phyloP scores from a whole-genome alignment of 2,329 filamentous ascomycete genomes.

The Amylocarpus encephaloides region DNA sequence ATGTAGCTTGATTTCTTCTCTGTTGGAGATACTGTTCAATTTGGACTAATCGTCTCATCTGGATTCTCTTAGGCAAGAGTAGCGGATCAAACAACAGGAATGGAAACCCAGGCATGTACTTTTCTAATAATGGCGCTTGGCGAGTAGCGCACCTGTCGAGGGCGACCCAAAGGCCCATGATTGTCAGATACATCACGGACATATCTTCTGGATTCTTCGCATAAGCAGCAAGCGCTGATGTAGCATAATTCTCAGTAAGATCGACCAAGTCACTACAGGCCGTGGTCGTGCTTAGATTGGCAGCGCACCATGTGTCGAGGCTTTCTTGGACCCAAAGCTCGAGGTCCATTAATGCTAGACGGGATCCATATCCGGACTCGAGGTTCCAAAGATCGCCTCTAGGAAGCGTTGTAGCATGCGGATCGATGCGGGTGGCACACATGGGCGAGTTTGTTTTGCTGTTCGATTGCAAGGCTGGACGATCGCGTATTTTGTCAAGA shows the following conservation, averaged over 20 bases:
- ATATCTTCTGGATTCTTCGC: not conserved
- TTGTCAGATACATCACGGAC: not conserved
- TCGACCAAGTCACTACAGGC: not conserved
- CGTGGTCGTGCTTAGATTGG: not conserved
- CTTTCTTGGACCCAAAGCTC: slow-evolving; percentile 1
- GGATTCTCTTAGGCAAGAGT: slow-evolving; percentile 36
- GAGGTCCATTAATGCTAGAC: not conserved
- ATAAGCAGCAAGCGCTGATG: not conserved
- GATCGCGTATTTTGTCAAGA: not conserved
- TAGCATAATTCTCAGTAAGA: not conserved
- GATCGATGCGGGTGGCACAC: not conserved
- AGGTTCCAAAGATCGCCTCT: not conserved
- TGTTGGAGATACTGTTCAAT: slow-evolving; percentile 43
- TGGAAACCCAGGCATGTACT: slow-evolving; percentile 44
- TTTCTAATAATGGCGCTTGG: slow-evolving; percentile 35
- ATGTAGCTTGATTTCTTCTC: slow-evolving; percentile 1
- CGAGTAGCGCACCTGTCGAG: slow-evolving; percentile 37
- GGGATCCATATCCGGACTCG: not conserved
- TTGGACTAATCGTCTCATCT: slow-evolving; percentile 40
- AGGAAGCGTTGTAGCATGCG: not conserved
- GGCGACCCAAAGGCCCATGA: not conserved
- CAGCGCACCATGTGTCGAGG: not conserved
- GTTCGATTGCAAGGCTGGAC: not conserved
- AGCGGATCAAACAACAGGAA: slow-evolving; percentile 37
- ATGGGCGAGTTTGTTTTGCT: not conserved